Conservation (phyloP, 2,329 filamentous ascomycete genomes). For the Penicillium sp. region DNA sequence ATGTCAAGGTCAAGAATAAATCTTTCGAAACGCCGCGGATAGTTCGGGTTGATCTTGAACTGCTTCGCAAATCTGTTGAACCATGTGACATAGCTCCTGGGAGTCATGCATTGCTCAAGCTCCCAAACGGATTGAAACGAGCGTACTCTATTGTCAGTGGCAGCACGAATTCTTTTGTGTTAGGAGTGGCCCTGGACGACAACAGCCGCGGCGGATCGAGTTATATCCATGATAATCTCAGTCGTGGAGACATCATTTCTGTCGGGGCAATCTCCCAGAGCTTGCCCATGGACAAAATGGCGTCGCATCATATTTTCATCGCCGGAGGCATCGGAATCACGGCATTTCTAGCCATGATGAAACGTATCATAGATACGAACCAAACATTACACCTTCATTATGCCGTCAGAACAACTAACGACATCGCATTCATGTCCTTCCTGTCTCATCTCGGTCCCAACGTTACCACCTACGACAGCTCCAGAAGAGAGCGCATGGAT, state of each 20-base stretch:
- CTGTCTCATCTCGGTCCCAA: neutral
- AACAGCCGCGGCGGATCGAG: slow-evolving; percentile 6
- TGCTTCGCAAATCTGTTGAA: neutral
- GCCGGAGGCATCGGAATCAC: slow-evolving; percentile 11
- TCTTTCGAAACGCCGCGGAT: neutral
- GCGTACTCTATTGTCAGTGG: slow-evolving; percentile 9
- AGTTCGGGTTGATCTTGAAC: neutral
- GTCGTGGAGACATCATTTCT: slow-evolving; percentile 1
- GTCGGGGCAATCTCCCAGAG: slow-evolving; percentile 3
- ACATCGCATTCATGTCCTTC: slow-evolving; percentile 3
- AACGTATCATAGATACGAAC: neutral
- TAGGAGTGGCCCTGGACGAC: slow-evolving; percentile 6
- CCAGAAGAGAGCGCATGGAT: slow-evolving; percentile 1
- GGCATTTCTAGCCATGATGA: slow-evolving; percentile 4
- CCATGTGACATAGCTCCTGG: slow-evolving; percentile 1
- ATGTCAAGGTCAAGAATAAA: neutral
- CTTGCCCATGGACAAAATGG: slow-evolving; percentile 2
- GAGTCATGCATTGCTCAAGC: slow-evolving; percentile 7
- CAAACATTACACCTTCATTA: slow-evolving; percentile 8
- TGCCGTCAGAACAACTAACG: slow-evolving; percentile 1
- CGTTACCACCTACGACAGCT: slow-evolving; percentile 8
- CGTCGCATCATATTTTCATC: slow-evolving; percentile 5
- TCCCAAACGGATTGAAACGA: slow-evolving; percentile 5
- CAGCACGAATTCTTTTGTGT: slow-evolving; percentile 2
- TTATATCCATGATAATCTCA: slow-evolving; percentile 6